phyloP scores from a whole-genome alignment of 768 basidiomycete species.

The Chalciporus pseudorubinellus region DNA sequence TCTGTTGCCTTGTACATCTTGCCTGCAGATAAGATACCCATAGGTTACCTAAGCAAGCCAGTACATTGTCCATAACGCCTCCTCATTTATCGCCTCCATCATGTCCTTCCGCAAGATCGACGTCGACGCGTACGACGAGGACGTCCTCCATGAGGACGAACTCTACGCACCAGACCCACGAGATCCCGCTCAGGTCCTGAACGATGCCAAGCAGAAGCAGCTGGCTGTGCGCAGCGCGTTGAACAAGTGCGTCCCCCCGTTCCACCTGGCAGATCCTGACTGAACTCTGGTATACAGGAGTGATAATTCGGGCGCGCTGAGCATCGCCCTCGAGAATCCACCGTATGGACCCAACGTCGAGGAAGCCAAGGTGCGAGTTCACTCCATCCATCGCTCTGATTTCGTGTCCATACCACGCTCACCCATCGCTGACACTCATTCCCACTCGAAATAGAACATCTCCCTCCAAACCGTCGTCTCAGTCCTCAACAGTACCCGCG shows the following conservation, averaged over 20 bases:
- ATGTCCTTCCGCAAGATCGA: constrained; percentile 89
- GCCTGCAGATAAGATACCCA: too few species aligned
- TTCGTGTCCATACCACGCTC: background rate
- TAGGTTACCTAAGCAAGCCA: background rate
- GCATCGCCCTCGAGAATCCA: constrained; percentile 66
- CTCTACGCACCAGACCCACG: constrained; percentile 86
- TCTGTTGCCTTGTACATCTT: too few species aligned
- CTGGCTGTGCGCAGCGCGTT: constrained; percentile 67
- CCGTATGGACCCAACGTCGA: constrained; percentile 89
- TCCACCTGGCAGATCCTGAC: background rate
- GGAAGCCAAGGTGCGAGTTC: constrained; percentile 76
- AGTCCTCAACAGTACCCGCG: constrained; percentile 91
- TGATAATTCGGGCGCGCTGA: constrained; percentile 73
- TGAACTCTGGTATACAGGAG: constrained; percentile 45
- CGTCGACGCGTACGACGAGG: constrained; percentile 92
- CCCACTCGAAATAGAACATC: constrained; percentile 53
- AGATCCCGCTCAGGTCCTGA: constrained; percentile 66
- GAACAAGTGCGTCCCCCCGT: constrained; percentile 55
- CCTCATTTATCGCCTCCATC: constrained; percentile 44
- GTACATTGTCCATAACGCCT: background rate
- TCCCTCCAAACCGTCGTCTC: constrained; percentile 79
- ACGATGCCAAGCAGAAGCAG: constrained; percentile 75
- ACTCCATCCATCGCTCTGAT: constrained; percentile 6
- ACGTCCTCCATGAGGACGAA: constrained; percentile 78
- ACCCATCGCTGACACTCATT: background rate